Evolutionary conservation across 2,329 filamentous ascomycete genomes (phyloP).

Genomic region (Colletotrichum sp.): DNA sequence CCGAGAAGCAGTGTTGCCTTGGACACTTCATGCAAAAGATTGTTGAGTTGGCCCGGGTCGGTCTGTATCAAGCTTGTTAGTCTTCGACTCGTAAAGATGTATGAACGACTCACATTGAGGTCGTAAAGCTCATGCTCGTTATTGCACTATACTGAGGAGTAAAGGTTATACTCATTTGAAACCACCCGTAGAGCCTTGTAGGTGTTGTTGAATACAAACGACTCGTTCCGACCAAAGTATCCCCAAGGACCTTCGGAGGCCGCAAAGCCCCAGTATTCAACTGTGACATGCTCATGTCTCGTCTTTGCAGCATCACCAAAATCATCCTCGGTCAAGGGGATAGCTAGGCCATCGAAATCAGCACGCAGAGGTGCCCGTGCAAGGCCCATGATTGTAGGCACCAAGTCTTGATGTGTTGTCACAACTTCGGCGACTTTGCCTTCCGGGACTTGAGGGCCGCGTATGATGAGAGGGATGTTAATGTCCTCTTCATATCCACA

Average conservation of each 20-base stretch:
- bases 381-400: slow-evolving; percentile 54
- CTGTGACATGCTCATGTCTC: slow-evolving; percentile 52
- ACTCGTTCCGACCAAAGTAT: slow-evolving; percentile 20
- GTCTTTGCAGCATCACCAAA: slow-evolving; percentile 20
- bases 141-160: slow-evolving; percentile 61
- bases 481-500: slow-evolving; percentile 56
- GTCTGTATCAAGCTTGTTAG: background rate
- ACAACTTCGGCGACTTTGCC: slow-evolving; percentile 38
- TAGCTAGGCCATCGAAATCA: slow-evolving; percentile 55
- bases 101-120: slow-evolving; percentile 45
- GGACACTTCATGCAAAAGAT: background rate
- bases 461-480: slow-evolving; percentile 51
- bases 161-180: slow-evolving; percentile 50
- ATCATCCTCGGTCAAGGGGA: slow-evolving; percentile 36
- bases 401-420: slow-evolving; percentile 57
- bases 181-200: slow-evolving; percentile 57
- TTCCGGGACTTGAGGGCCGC: slow-evolving; percentile 48
- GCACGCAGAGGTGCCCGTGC: slow-evolving; percentile 33
- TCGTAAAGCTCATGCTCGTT: slow-evolving; percentile 53
- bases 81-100: background rate
- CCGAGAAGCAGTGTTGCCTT: background rate
- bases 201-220: slow-evolving; percentile 44
- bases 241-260: slow-evolving; percentile 28
- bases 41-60: background rate
- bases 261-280: slow-evolving; percentile 54